Conservation (phyloP, 352 stramenopile genomes). For the Globisporangium mamillatum region DNA sequence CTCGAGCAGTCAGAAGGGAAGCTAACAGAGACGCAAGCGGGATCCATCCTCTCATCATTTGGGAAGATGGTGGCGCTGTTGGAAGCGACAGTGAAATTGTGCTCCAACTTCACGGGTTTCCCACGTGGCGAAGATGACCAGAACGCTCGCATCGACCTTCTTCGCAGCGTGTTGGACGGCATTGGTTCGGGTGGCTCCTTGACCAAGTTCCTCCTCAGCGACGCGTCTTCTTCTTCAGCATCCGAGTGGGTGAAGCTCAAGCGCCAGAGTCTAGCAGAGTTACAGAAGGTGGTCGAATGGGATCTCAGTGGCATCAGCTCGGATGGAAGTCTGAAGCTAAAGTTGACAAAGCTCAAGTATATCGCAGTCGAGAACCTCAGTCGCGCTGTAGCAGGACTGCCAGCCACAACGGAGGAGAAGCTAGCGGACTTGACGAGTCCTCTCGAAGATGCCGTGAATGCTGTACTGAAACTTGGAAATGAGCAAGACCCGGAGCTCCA, state of each 20-base stretch:
- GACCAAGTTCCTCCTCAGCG: slow-evolving; percentile 26
- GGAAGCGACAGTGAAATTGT: slow-evolving; percentile 22
- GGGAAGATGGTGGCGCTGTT: slow-evolving; percentile 28
- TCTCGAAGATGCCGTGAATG: slow-evolving; percentile 27
- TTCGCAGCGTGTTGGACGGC: slow-evolving; percentile 43
- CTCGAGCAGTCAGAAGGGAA: slow-evolving; percentile 16
- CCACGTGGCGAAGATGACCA: slow-evolving; percentile 39
- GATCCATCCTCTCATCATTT: slow-evolving; percentile 27
- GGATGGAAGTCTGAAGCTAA: slow-evolving; percentile 41
- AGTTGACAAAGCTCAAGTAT: slow-evolving; percentile 34
- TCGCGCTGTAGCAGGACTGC: slow-evolving; percentile 28
- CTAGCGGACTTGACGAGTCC: not conserved
- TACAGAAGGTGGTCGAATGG: slow-evolving; percentile 43
- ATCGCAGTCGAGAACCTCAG: slow-evolving; percentile 43
- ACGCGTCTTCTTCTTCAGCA: not conserved
- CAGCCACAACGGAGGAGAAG: slow-evolving; percentile 1
- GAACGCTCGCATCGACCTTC: slow-evolving; percentile 33
- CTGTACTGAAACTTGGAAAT: slow-evolving; percentile 25
- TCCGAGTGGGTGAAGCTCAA: slow-evolving; percentile 38
- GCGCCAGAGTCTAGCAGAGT: slow-evolving; percentile 20
- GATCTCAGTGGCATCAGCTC: slow-evolving; percentile 34
- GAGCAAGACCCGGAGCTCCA: slow-evolving; percentile 44
- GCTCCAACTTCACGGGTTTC: slow-evolving; percentile 33
- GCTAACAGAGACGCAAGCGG: slow-evolving; percentile 18
- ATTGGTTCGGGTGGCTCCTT: slow-evolving; percentile 34